These are phyloP conservation scores for Ogataea henricii DNA, from an alignment of 805 yeast species.

Conservation along the genomic window DNA sequence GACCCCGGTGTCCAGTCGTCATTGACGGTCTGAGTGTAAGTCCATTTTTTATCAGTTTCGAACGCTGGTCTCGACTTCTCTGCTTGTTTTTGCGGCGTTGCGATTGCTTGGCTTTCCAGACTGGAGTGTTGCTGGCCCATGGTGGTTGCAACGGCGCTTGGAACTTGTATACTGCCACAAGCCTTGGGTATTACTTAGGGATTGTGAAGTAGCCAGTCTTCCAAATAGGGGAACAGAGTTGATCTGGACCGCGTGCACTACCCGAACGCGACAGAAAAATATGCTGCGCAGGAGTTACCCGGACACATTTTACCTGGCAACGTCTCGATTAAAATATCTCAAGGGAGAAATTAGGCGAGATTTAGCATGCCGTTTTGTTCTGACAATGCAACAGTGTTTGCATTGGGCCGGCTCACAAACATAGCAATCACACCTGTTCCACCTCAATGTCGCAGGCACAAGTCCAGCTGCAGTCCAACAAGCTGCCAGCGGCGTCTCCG, in stretches of 20 bases:
- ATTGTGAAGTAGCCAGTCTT: too few species aligned
- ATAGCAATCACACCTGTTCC: neutral
- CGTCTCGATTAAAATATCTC: neutral
- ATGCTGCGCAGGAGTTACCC: neutral
- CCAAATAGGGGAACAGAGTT: neutral
- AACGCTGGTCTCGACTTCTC: constrained; percentile 9
- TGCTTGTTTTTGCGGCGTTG: neutral
- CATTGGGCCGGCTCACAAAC: neutral
- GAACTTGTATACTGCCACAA: too few species aligned
- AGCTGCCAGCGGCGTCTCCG: constrained; percentile 3
- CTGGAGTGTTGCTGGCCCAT: too few species aligned
- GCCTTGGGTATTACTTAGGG: too few species aligned
- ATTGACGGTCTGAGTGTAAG: constrained; percentile 17
- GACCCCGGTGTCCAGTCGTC: constrained; percentile 47
- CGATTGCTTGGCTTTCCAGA: too few species aligned
- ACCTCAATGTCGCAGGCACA: constrained; percentile 18
- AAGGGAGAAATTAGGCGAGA: neutral
- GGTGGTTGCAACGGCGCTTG: neutral
- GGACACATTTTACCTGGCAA: neutral
- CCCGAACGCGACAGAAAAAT: neutral
- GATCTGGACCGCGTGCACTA: neutral
- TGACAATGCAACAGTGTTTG: neutral
- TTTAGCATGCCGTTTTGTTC: neutral
- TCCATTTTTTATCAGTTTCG: constrained; percentile 2
- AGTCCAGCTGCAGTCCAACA: constrained; percentile 8